These are phyloP conservation scores for Nectriaceae sp. DNA, from an alignment of 2,329 filamentous ascomycete genomes.

Conservation along the genomic window DNA sequence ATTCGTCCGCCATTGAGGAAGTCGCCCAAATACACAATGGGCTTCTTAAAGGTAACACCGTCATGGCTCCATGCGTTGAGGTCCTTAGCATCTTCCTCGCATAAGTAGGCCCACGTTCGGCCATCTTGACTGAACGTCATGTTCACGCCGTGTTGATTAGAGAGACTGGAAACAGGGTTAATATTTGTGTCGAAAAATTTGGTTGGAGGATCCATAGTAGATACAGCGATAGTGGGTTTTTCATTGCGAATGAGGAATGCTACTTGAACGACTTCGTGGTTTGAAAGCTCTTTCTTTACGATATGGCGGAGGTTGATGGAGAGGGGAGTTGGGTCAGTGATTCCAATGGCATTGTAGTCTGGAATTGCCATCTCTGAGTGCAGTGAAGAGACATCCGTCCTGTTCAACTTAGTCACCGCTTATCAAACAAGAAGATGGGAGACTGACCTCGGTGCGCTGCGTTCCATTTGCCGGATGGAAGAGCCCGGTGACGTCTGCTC, in stretches of 20 bases:
- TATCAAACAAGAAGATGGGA: not conserved
- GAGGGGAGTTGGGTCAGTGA: conserved; percentile 26
- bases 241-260: conserved; percentile 20
- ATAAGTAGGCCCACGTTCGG: conserved; percentile 26
- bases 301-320: conserved; percentile 27
- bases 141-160: conserved; percentile 27
- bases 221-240: conserved; percentile 21
- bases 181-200: conserved; percentile 26
- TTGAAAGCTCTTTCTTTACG: conserved; percentile 27
- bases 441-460: not conserved
- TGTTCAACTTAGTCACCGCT: conserved; percentile 1
- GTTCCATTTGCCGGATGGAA: not conserved
- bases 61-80: conserved; percentile 22
- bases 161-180: conserved; percentile 19
- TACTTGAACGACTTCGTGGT: conserved; percentile 25
- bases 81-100: conserved; percentile 26
- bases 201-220: conserved; percentile 26
- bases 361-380: conserved; percentile 24
- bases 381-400: conserved; percentile 24
- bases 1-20: conserved; percentile 23
- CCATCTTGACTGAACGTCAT: conserved; percentile 23
- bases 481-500: conserved; percentile 10
- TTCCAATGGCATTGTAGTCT: conserved; percentile 28
- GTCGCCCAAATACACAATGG: conserved; percentile 24
- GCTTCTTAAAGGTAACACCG: conserved; percentile 23